Conservation (phyloP, 2,329 filamentous ascomycete species). For the Rugonectria rugulosa region DNA sequence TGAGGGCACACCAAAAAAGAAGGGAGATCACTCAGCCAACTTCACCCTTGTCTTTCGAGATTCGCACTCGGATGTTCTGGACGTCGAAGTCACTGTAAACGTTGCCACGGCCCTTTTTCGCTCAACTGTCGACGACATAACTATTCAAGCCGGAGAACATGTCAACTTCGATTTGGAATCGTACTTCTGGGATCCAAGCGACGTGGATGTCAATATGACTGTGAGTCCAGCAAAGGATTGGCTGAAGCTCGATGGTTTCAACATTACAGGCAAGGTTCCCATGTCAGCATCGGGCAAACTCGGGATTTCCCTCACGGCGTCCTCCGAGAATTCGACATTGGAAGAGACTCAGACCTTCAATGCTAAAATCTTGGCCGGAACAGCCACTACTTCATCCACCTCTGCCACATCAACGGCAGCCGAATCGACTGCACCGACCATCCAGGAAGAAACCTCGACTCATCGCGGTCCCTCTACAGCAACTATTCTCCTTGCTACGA, state of each 20-base stretch:
- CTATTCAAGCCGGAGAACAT: conserved; percentile 49
- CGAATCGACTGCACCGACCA: no score
- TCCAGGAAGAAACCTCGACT: no score
- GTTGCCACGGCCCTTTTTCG: conserved; percentile 50
- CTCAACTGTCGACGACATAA: conserved; percentile 49
- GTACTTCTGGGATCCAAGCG: conserved; percentile 51
- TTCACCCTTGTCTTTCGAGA: conserved; percentile 70
- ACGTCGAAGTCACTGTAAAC: conserved; percentile 56
- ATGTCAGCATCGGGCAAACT: conserved; percentile 42
- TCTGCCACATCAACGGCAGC: conserved; percentile 34
- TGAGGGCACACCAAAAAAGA: conserved; percentile 67
- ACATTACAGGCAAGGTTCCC: conserved; percentile 52
- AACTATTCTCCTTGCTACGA: conserved; percentile 52
- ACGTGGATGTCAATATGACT: conserved; percentile 48
- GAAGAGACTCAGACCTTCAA: conserved; percentile 49
- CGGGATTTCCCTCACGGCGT: conserved; percentile 42
- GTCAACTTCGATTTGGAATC: conserved; percentile 53
- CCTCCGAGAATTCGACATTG: conserved; percentile 43
- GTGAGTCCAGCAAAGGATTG: conserved; percentile 50
- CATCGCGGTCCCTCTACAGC: conserved; percentile 40
- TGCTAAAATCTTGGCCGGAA: conserved; percentile 44
- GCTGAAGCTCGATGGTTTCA: conserved; percentile 50
- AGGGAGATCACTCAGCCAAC: conserved; percentile 64
- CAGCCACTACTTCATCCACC: conserved; percentile 28
- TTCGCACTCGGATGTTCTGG: conserved; percentile 64